A percentile compares a stretch with the other conserved stretches of the same genome.
Evolutionary conservation across 805 yeast species (phyloP).

Genomic region (Starmera quercuum): DNA sequence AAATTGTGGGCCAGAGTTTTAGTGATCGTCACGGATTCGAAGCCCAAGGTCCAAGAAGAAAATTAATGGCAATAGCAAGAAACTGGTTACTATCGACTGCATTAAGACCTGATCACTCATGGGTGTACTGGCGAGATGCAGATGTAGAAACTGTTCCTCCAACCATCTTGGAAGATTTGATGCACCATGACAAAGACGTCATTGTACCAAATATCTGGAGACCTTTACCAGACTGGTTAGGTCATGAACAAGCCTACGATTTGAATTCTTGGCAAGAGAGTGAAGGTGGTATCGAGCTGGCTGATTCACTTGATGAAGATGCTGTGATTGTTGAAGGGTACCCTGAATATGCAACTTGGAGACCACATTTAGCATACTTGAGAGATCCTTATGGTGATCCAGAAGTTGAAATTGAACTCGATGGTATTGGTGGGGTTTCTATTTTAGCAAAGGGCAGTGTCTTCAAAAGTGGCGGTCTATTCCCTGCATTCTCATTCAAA

Average conservation of each 20-base stretch:
- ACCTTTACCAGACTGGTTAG: slow-evolving; percentile 81
- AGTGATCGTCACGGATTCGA: slow-evolving; percentile 92
- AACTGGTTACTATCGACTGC: slow-evolving; percentile 90
- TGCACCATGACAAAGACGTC: slow-evolving; percentile 87
- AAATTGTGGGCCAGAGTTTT: slow-evolving; percentile 86
- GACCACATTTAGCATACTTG: slow-evolving; percentile 92
- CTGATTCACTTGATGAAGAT: slow-evolving; percentile 76
- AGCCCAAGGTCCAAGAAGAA: slow-evolving; percentile 93
- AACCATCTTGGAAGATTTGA: slow-evolving; percentile 81
- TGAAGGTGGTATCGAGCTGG: slow-evolving; percentile 74
- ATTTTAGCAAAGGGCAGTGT: slow-evolving; percentile 82
- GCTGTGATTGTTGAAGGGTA: slow-evolving; percentile 97
- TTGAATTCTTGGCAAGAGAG: slow-evolving; percentile 82
- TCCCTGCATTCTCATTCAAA: slow-evolving; percentile 94
- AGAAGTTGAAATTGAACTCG: slow-evolving; percentile 85
- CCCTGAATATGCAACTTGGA: slow-evolving; percentile 96
- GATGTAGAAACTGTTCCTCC: slow-evolving; percentile 90
- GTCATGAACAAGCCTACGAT: slow-evolving; percentile 80
- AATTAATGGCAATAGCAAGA: slow-evolving; percentile 92
- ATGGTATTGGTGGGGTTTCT: slow-evolving; percentile 97
- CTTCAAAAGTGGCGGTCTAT: slow-evolving; percentile 82
- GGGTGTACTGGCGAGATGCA: slow-evolving; percentile 97
- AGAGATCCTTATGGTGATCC: slow-evolving; percentile 95
- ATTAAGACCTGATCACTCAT: slow-evolving; percentile 83
- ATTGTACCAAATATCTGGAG: slow-evolving; percentile 95